Evolutionary conservation across 441 rosid species (phyloP), one percentile per base, ranked within the genome.

Genomic region (Pelargonium australe): DNA sequence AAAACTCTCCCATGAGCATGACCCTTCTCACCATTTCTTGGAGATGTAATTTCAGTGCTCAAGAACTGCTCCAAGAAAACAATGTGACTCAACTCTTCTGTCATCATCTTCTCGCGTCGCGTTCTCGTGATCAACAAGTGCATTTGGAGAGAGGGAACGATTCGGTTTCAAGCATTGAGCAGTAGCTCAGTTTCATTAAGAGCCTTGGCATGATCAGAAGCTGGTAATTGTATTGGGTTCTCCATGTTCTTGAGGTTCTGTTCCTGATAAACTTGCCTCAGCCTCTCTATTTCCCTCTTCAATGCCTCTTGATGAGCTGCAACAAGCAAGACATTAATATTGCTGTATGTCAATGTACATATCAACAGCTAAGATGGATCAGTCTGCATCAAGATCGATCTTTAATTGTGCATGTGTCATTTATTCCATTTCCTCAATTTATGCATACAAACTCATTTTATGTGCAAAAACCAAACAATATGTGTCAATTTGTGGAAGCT

Each of bases 291-390:
- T 81, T 92, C 97, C 79, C 89, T 86, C 89, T 85, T 92, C 81
- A 92, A 69, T 49, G 96, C 97, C 77, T 85, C 97, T 77, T 92
- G 96, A 77, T 88, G 96, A 72, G 96, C 97, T 92, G 90, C 77
- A 81, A 40, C 37, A 23, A 11, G 11, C 10, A 20, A 20, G 7
- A 31, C 8, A 37, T 37, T 37, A 37, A 37, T 37, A 37, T 37
- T 5, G 7, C 6, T 37, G 41, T 6, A 37, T 7, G 41, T 37
- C 41, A 37, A 37, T 37, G 41, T 37, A 37, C 41, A 37, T 37
- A 37, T 37, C 41, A 37, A 37, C 41, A 37, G 41, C 41, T 37
- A 37, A 37, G 41, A 37, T 5, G 41, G 41, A 37, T 37, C 41
- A 37, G 41, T 37, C 41, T 37, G 41, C 41, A 37, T 37, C 41